Conservation (phyloP, 1,284 basidiomycete species). For the Papiliotrema laurentii region DNA sequence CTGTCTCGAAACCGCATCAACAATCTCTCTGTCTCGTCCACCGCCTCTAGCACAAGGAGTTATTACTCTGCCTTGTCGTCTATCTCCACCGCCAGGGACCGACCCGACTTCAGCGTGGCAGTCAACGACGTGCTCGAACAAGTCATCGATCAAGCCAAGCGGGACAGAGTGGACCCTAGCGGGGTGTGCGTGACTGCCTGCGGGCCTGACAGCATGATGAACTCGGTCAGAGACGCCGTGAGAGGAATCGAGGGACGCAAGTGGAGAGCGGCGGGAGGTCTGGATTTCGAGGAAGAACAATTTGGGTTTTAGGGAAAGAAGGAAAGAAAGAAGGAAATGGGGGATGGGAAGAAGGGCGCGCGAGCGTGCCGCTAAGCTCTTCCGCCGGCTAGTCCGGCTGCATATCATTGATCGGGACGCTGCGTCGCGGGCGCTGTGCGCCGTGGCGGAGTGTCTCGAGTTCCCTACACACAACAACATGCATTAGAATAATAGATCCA, state of each 20-base stretch:
- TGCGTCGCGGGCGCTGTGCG: too few relatives aligned
- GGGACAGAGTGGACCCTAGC: slow-evolving; percentile 14
- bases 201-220: slow-evolving; percentile 37
- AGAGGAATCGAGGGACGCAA: slow-evolving; percentile 22
- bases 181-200: slow-evolving; percentile 38
- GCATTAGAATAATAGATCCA: too few relatives aligned
- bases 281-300: slow-evolving; percentile 42
- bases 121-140: slow-evolving; percentile 23
- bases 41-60: background rate
- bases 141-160: slow-evolving; percentile 17
- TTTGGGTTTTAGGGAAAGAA: slow-evolving; percentile 45
- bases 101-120: slow-evolving; percentile 27
- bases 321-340: too few relatives aligned
- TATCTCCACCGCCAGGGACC: slow-evolving; percentile 23
- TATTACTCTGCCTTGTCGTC: slow-evolving; percentile 12
- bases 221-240: slow-evolving; percentile 25
- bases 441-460: too few relatives aligned
- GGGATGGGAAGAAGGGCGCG: too few relatives aligned
- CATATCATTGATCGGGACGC: too few relatives aligned
- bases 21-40: slow-evolving; percentile 1
- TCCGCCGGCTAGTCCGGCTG: too few relatives aligned
- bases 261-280: slow-evolving; percentile 27
- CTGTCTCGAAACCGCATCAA: slow-evolving; percentile 20
- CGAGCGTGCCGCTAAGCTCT: too few relatives aligned
- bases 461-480: too few relatives aligned